Percentiles rank a stretch among this genome's conserved stretches.
Conservation (phyloP, 306 rosid genomes). For the Sicyos edulis region DNA sequence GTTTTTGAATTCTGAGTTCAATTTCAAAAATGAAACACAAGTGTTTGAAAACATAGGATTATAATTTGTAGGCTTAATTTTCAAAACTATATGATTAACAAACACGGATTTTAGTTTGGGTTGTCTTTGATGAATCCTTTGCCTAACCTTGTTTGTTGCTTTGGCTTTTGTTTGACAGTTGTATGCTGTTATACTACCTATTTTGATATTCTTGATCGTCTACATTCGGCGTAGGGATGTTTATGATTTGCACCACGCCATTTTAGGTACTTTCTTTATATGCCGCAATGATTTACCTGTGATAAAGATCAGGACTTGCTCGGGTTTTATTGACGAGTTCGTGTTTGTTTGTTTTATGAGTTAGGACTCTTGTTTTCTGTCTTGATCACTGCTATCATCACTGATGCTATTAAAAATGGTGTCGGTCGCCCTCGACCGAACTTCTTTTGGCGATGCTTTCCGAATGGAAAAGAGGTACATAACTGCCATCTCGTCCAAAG, state of each 20-base stretch:
- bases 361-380: constrained; percentile 80
- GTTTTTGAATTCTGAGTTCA: not conserved
- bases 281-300: too few relatives aligned
- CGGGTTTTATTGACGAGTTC: too few relatives aligned
- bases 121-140: too few relatives aligned
- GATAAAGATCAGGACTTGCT: too few relatives aligned
- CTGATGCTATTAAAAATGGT: constrained; percentile 73
- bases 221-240: constrained; percentile 71
- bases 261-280: constrained; percentile 50
- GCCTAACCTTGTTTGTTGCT: too few relatives aligned
- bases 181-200: constrained; percentile 72
- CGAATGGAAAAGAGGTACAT: constrained; percentile 62
- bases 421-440: constrained; percentile 97
- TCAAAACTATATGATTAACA: too few relatives aligned
- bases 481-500: too few relatives aligned
- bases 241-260: constrained; percentile 79
- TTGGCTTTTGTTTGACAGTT: constrained; percentile 49
- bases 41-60: too few relatives aligned
- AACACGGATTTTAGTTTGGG: too few relatives aligned
- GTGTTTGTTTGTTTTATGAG: too few relatives aligned
- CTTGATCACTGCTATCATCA: constrained; percentile 67
- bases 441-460: constrained; percentile 97
- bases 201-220: constrained; percentile 47
- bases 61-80: too few relatives aligned
- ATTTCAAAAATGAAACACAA: too few relatives aligned